Evolutionary conservation across 768 basidiomycete genomes (phyloP).

Genomic region (Lactarius akahatsu): DNA sequence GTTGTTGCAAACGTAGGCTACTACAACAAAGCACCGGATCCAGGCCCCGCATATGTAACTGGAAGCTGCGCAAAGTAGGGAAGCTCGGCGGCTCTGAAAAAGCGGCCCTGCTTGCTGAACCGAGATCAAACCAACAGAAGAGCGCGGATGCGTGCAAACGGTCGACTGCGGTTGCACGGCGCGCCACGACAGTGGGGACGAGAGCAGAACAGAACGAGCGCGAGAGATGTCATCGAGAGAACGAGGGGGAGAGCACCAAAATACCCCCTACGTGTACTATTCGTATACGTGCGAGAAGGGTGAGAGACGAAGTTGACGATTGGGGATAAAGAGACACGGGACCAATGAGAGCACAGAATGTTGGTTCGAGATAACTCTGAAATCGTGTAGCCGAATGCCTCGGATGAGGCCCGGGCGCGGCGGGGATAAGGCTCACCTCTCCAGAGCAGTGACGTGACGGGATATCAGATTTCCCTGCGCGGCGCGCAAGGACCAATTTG

Average conservation of each 20-base stretch:
- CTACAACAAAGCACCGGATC: background rate
- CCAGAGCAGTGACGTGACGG: background rate
- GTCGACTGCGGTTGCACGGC: background rate
- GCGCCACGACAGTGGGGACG: background rate
- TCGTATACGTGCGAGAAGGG: background rate
- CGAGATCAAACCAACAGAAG: background rate
- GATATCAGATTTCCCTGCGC: background rate
- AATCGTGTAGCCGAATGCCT: background rate
- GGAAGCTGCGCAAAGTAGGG: background rate
- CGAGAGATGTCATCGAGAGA: background rate
- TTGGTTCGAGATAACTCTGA: background rate
- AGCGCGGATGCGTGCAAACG: background rate
- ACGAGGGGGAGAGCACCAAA: background rate
- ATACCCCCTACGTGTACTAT: background rate
- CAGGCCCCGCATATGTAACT: background rate
- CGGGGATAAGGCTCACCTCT: too few species aligned
- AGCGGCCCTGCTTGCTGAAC: background rate
- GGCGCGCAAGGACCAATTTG: background rate
- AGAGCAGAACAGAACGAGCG: background rate
- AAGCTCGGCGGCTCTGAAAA: background rate
- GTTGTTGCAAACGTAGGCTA: background rate
- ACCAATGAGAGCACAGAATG: background rate
- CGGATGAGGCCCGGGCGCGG: background rate
- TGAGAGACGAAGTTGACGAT: background rate
- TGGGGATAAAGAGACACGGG: background rate